phyloP scores from a whole-genome alignment of 2,329 filamentous ascomycete species.

The Aspergillus jensenii region DNA sequence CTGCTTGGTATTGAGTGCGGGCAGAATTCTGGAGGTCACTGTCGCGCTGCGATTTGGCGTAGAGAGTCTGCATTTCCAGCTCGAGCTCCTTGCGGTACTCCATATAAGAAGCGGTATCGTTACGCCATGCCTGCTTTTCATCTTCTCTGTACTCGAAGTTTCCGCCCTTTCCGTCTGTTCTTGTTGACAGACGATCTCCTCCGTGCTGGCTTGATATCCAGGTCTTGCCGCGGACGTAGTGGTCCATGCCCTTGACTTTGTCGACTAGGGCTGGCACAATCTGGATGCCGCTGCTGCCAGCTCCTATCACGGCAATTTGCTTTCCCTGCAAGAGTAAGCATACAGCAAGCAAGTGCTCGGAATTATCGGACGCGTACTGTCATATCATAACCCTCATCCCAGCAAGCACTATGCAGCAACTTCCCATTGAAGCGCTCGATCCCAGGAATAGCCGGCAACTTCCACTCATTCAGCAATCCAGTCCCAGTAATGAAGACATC shows the following conservation, averaged over 20 bases:
- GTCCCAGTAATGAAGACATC: conserved; percentile 1
- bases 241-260: conserved; percentile 5
- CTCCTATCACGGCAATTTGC: not conserved
- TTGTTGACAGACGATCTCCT: not conserved
- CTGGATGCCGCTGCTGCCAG: conserved; percentile 2
- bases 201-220: conserved; percentile 5
- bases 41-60: not conserved
- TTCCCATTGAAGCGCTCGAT: not conserved
- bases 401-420: not conserved
- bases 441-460: not conserved
- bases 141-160: not conserved
- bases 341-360: too few relatives aligned
- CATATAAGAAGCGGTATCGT: not conserved
- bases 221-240: conserved; percentile 4
- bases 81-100: conserved; percentile 6
- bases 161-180: not conserved
- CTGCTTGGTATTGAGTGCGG: not conserved
- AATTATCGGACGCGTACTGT: not conserved
- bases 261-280: not conserved
- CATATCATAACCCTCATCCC: not conserved
- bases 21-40: not conserved
- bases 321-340: not conserved
- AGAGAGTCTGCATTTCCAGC: conserved; percentile 3
- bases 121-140: not conserved
- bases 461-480: conserved; percentile 4